phyloP scores from a whole-genome alignment of 345 rosid species.

The Gossypium thurberi region DNA sequence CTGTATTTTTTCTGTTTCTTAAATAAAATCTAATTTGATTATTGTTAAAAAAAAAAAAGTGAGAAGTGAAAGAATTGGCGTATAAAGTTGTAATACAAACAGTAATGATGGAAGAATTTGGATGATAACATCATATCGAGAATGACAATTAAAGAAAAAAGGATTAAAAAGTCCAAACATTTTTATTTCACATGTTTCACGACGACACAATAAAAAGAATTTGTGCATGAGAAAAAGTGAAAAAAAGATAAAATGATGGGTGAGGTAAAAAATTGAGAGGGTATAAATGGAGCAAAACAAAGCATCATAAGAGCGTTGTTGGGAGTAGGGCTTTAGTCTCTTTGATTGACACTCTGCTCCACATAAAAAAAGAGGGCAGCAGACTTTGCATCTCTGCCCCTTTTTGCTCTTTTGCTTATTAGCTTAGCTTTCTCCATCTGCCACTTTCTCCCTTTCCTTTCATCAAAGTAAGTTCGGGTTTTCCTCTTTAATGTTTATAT shows the following conservation, averaged over 20 bases:
- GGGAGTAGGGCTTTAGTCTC: conserved; percentile 33
- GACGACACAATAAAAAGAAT: not conserved
- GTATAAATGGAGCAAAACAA: not conserved
- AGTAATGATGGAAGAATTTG: too few species aligned
- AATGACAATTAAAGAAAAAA: too few species aligned
- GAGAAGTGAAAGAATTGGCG: too few species aligned
- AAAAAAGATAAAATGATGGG: not conserved
- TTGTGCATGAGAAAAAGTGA: too few species aligned
- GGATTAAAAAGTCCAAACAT: too few species aligned
- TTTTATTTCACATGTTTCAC: not conserved
- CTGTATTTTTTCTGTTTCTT: too few species aligned
- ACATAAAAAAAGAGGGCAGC: conserved; percentile 15
- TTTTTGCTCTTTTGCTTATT: not conserved
- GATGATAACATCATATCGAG: too few species aligned
- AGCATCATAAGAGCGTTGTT: not conserved
- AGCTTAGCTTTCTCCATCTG: not conserved
- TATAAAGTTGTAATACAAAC: too few species aligned
- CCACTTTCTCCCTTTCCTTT: not conserved
- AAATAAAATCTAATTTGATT: too few species aligned
- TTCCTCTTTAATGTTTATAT: not conserved
- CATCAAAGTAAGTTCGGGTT: not conserved
- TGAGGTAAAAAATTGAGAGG: not conserved
- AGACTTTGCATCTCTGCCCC: conserved; percentile 17
- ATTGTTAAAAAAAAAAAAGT: too few species aligned
- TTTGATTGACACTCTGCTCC: conserved; percentile 12